phyloP scores from a whole-genome alignment of 371 early-diverging fungal genomes.

The Apophysomyces trapeziformis region DNA sequence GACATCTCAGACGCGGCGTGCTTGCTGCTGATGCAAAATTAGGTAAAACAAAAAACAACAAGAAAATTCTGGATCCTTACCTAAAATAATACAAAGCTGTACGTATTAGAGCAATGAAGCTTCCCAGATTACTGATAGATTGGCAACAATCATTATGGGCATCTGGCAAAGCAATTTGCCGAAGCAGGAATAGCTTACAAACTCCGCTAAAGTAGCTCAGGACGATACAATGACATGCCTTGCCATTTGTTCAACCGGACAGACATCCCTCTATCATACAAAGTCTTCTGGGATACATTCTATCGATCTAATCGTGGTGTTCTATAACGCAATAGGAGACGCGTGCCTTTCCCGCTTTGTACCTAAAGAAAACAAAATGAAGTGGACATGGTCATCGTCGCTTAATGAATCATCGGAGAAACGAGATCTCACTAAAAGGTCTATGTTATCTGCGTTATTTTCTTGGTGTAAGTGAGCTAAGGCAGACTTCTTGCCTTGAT shows the following conservation, averaged over 20 bases:
- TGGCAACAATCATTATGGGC: not conserved
- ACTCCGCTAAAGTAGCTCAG: constrained; percentile 4
- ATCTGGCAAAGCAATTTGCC: not conserved
- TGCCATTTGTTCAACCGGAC: constrained; percentile 1
- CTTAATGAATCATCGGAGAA: too few species aligned
- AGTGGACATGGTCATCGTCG: too few species aligned
- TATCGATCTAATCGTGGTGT: constrained; percentile 5
- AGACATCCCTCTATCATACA: not conserved
- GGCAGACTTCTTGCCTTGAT: too few species aligned
- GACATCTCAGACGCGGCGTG: not conserved
- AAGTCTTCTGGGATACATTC: not conserved
- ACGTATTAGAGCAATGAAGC: constrained; percentile 1
- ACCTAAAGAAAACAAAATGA: not conserved
- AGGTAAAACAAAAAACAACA: not conserved
- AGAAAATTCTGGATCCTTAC: not conserved
- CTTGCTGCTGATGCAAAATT: not conserved
- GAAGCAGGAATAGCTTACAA: not conserved
- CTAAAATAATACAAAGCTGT: not conserved
- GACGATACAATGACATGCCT: not conserved
- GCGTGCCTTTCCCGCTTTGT: not conserved
- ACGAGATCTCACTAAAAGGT: too few species aligned
- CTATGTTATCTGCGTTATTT: too few species aligned
- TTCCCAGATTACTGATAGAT: not conserved
- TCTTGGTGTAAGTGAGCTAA: too few species aligned
- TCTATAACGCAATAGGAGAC: not conserved